Conservation (phyloP, 495 filamentous ascomycete species). For the Schizothecium vesticola region DNA sequence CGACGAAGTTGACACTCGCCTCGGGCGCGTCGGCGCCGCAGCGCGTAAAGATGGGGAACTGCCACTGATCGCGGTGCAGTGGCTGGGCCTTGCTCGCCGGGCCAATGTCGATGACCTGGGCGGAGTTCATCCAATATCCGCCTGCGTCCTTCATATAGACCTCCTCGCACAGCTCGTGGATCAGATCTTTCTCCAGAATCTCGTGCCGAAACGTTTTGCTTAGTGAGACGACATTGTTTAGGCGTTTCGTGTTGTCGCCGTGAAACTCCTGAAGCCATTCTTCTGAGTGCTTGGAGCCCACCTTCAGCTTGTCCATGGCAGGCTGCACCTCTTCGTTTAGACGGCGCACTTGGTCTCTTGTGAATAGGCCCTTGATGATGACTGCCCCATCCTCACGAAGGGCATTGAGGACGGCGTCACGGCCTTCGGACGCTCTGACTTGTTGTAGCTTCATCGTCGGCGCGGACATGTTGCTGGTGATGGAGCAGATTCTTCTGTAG, state of each 20-base stretch:
- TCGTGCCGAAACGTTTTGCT: constrained; percentile 4
- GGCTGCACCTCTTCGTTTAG: constrained; percentile 6
- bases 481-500: too few relatives aligned
- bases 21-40: constrained; percentile 3
- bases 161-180: constrained; percentile 3
- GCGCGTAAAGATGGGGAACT: constrained; percentile 11
- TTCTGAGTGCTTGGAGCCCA: constrained; percentile 5
- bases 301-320: not conserved
- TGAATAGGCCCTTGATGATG: constrained; percentile 11
- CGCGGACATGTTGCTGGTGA: too few relatives aligned
- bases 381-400: constrained; percentile 10
- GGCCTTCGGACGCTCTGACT: not conserved
- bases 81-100: constrained; percentile 7
- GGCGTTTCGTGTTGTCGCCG: constrained; percentile 9
- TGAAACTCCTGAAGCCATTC: constrained; percentile 9
- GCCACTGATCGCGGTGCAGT: constrained; percentile 12
- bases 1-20: constrained; percentile 11
- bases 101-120: constrained; percentile 11
- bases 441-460: too few relatives aligned
- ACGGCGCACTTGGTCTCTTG: not conserved
- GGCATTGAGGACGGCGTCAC: constrained; percentile 2
- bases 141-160: constrained; percentile 10
- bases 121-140: constrained; percentile 12
- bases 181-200: constrained; percentile 10
- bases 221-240: constrained; percentile 5